These are phyloP conservation scores for Candida michaelii DNA, from an alignment of 805 yeast species.

Conservation along the genomic window DNA sequence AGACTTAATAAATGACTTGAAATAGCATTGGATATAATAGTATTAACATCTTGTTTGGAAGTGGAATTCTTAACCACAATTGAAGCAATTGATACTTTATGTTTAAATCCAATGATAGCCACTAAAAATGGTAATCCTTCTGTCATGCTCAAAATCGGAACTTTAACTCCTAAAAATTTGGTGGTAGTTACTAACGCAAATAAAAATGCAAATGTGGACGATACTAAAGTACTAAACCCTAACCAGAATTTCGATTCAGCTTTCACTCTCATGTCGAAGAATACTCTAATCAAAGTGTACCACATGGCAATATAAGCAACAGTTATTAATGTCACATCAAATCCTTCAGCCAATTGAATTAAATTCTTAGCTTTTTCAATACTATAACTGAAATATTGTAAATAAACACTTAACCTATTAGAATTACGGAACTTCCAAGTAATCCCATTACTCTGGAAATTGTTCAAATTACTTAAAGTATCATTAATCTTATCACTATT, in stretches of 20 bases:
- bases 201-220: conserved; percentile 80
- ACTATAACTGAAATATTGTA: conserved; percentile 47
- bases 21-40: conserved; percentile 44
- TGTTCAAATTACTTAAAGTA: conserved; percentile 24
- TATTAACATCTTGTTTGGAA: conserved; percentile 41
- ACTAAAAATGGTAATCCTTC: conserved; percentile 95
- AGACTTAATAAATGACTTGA: conserved; percentile 48
- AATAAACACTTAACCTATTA: conserved; percentile 55
- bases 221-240: conserved; percentile 71
- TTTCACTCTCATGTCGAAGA: conserved; percentile 63
- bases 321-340: conserved; percentile 77
- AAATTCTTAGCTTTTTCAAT: conserved; percentile 42
- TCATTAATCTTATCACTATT: conserved; percentile 26
- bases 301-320: conserved; percentile 86
- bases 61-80: conserved; percentile 49
- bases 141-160: conserved; percentile 71
- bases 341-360: conserved; percentile 74
- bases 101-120: conserved; percentile 88
- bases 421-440: conserved; percentile 63
- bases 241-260: conserved; percentile 88
- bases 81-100: conserved; percentile 70
- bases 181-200: conserved; percentile 67
- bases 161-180: conserved; percentile 53
- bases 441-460: conserved; percentile 40
- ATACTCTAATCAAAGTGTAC: conserved; percentile 74